These are phyloP conservation scores for Castanospermum australe DNA, from an alignment of 306 rosid species.

Conservation along the genomic window DNA sequence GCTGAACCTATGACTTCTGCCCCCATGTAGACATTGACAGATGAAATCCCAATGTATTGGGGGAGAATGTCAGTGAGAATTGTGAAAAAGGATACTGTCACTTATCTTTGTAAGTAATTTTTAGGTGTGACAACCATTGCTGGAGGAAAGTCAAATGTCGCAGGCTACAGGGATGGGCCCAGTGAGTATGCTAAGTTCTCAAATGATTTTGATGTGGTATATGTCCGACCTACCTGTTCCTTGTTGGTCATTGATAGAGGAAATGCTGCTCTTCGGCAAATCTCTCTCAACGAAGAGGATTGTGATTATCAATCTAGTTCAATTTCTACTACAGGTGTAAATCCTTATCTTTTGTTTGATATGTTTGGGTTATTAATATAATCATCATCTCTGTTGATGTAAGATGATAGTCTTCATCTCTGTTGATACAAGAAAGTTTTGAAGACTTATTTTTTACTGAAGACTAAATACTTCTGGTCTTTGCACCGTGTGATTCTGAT, in stretches of 20 bases:
- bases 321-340: constrained; percentile 79
- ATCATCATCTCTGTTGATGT: not conserved
- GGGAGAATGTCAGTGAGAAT: constrained; percentile 7
- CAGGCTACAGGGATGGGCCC: constrained; percentile 98
- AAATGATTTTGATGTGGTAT: constrained; percentile 88
- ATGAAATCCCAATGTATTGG: not conserved
- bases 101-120: constrained; percentile 22
- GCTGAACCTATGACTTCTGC: not conserved
- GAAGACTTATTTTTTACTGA: not conserved
- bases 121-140: constrained; percentile 96
- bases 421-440: not conserved
- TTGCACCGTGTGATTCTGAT: constrained; percentile 9
- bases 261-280: constrained; percentile 94
- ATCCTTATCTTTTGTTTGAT: not conserved
- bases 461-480: not conserved
- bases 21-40: not conserved
- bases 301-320: constrained; percentile 81
- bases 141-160: constrained; percentile 91
- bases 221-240: constrained; percentile 85
- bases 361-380: not conserved
- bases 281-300: constrained; percentile 81
- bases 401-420: constrained; percentile 1
- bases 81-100: constrained; percentile 4
- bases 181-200: constrained; percentile 98
- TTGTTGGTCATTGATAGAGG: constrained; percentile 96